A percentile compares a stretch with the other conserved stretches of the same genome.
These are phyloP conservation scores for Nicotiana benthamiana DNA, from an alignment of 257 asterid species.

Conservation along the genomic window DNA sequence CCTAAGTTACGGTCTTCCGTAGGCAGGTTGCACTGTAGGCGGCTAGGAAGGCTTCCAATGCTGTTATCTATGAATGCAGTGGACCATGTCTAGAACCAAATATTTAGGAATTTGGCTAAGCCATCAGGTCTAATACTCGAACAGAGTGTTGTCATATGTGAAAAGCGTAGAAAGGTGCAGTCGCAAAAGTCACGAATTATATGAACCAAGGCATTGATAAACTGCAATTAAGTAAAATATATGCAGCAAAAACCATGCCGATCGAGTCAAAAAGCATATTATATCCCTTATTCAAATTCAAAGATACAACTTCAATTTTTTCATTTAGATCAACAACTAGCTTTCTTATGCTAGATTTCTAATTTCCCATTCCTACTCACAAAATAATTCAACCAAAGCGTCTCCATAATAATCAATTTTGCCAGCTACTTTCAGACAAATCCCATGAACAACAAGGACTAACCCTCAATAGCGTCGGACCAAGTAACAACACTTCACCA, in stretches of 20 bases:
- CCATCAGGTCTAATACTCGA: no score
- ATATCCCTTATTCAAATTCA: not conserved
- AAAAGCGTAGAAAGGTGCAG: not conserved
- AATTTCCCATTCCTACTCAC: not conserved
- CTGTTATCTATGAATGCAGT: not conserved
- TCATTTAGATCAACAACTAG: not conserved
- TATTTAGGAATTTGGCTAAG: no score
- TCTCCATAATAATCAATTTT: not conserved
- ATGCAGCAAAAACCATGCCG: not conserved
- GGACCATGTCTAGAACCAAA: not conserved
- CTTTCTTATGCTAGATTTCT: not conserved
- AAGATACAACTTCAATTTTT: not conserved
- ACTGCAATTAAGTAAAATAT: not conserved
- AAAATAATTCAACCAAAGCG: not conserved
- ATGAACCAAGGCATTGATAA: not conserved
- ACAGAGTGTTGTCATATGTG: not conserved
- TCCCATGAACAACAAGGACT: not conserved
- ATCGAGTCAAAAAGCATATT: not conserved
- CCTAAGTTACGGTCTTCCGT: no score
- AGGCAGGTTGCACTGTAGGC: no score
- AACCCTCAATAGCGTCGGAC: not conserved
- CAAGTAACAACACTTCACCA: not conserved
- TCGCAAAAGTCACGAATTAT: not conserved
- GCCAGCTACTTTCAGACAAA: not conserved
- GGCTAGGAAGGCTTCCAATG: no score